Evolutionary conservation across 371 early-diverging fungal species (phyloP).

Genomic region (Syncephalis plumigaleata): DNA sequence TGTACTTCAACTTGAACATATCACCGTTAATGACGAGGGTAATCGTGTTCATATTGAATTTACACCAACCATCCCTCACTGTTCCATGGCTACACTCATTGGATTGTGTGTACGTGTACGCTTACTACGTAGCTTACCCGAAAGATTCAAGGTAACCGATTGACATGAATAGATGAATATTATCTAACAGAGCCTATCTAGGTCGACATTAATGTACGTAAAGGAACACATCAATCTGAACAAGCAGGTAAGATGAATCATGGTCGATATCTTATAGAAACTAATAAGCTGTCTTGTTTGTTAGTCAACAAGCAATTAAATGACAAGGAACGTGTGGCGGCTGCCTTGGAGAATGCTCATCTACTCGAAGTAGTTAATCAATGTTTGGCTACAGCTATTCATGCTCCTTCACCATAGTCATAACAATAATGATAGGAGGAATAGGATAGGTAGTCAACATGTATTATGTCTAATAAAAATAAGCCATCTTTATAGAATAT

Average conservation of each 20-base stretch:
- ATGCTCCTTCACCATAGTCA: not conserved
- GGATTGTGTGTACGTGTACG: slow-evolving; percentile 94
- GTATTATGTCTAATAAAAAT: too few species aligned
- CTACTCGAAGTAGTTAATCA: slow-evolving; percentile 89
- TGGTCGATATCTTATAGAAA: not conserved
- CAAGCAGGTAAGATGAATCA: slow-evolving; percentile 27
- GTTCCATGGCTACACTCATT: slow-evolving; percentile 99
- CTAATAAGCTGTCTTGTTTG: not conserved
- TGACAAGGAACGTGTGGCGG: slow-evolving; percentile 98
- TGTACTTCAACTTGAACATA: slow-evolving; percentile 74
- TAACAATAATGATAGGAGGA: too few species aligned
- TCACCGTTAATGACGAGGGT: slow-evolving; percentile 48
- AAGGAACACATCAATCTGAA: slow-evolving; percentile 94
- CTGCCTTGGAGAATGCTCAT: slow-evolving; percentile 93
- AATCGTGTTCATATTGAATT: slow-evolving; percentile 62
- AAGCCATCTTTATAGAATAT: too few species aligned
- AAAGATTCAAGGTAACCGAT: slow-evolving; percentile 59
- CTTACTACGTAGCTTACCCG: slow-evolving; percentile 68
- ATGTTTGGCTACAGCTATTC: slow-evolving; percentile 39
- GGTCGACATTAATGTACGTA: slow-evolving; percentile 76
- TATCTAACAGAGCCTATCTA: slow-evolving; percentile 3
- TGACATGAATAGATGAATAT: too few species aligned
- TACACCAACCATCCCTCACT: slow-evolving; percentile 99
- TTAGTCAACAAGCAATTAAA: slow-evolving; percentile 94
- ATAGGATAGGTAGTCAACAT: too few species aligned